phyloP scores from a whole-genome alignment of 1,284 basidiomycete genomes.

The Rhodotorula sp. region DNA sequence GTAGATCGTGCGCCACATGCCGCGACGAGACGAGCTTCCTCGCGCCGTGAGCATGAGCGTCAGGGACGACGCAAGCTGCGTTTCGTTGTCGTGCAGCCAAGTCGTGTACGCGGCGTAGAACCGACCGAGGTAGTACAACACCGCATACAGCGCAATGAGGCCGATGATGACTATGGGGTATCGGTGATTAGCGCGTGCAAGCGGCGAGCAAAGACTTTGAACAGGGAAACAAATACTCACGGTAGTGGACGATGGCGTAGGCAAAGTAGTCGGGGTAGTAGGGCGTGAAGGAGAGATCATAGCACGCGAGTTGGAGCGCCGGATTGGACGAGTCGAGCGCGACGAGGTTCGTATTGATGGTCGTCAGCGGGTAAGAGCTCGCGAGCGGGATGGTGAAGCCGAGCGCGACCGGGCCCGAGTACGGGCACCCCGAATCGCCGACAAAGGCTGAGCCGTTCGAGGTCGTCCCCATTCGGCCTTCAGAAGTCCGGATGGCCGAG shows the following conservation, averaged over 20 bases:
- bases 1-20: constrained; percentile 73
- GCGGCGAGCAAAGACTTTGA: no score
- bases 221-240: constrained; percentile 4
- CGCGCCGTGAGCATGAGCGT: constrained; percentile 38
- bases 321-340: constrained; percentile 75
- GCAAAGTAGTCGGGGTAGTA: constrained; percentile 65
- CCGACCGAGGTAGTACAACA: constrained; percentile 73
- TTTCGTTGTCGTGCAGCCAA: constrained; percentile 41
- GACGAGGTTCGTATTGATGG: constrained; percentile 76
- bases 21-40: constrained; percentile 51
- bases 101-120: constrained; percentile 66
- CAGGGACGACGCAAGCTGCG: constrained; percentile 44
- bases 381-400: constrained; percentile 72
- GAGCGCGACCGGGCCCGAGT: constrained; percentile 60
- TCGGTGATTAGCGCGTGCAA: no score
- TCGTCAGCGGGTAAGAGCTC: constrained; percentile 70
- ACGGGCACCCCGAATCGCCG: constrained; percentile 40
- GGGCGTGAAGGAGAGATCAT: constrained; percentile 76
- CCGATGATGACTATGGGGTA: constrained; percentile 63
- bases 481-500: constrained; percentile 66
- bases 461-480: constrained; percentile 23
- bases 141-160: constrained; percentile 66
- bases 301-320: constrained; percentile 70
- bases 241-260: constrained; percentile 74
- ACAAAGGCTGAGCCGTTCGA: constrained; percentile 34